A percentile compares a stretch with the other conserved stretches of the same genome.
Evolutionary conservation across 2,329 filamentous ascomycete genomes (phyloP).

Genomic region (Colletotrichum higginsianum): DNA sequence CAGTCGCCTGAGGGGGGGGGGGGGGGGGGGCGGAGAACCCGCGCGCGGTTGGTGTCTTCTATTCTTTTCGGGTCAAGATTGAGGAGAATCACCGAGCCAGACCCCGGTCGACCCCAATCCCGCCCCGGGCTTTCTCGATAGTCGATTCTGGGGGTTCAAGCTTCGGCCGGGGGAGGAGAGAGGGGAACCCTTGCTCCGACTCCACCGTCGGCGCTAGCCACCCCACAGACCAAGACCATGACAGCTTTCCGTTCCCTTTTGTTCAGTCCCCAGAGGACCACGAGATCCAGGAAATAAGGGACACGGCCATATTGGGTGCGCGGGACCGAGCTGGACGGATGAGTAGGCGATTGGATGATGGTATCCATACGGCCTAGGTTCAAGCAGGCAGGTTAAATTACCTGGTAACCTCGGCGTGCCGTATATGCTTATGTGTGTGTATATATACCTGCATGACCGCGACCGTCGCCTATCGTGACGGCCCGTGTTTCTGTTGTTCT

Average conservation of each 20-base stretch:
- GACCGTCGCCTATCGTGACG: background rate
- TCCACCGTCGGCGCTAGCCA: conserved; percentile 19
- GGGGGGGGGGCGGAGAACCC: conserved; percentile 26
- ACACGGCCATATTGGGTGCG: background rate
- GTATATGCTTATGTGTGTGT: background rate
- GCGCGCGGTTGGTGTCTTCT: background rate
- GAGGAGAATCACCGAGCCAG: conserved; percentile 32
- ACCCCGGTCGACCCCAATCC: conserved; percentile 1
- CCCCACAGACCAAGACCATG: conserved; percentile 10
- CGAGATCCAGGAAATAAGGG: background rate
- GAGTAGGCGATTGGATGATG: background rate
- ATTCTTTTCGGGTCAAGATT: conserved; percentile 33
- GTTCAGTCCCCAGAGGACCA: background rate
- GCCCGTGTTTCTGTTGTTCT: background rate
- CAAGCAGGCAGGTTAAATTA: conserved; percentile 3
- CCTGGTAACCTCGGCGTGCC: background rate
- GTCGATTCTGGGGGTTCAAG: conserved; percentile 26
- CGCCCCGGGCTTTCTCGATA: conserved; percentile 1
- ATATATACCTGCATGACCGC: conserved; percentile 3
- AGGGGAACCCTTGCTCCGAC: conserved; percentile 2
- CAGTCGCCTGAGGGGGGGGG: no score
- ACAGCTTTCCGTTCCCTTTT: background rate
- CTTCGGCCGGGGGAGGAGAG: conserved; percentile 11
- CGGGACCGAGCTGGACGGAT: background rate
- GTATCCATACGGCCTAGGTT: background rate